Percentiles rank a stretch among this genome's conserved stretches.
These are phyloP conservation scores for Neonectria faginata DNA, from an alignment of 2,329 filamentous ascomycete genomes.

Conservation along the genomic window DNA sequence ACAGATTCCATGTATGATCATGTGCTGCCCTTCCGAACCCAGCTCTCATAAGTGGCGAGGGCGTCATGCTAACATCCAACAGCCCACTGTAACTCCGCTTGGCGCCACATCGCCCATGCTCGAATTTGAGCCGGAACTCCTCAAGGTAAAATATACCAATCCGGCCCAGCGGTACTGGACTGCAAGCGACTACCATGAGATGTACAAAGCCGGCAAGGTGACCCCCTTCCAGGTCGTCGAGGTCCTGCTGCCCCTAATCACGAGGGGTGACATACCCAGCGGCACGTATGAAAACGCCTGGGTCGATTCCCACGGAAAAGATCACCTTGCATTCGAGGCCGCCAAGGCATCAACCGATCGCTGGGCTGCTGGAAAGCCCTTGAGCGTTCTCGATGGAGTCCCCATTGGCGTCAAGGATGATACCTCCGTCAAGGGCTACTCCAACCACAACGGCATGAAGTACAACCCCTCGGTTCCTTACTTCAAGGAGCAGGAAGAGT, in stretches of 20 bases:
- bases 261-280: conserved; percentile 64
- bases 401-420: conserved; percentile 90
- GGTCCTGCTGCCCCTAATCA: conserved; percentile 77
- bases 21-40: background rate
- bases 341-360: conserved; percentile 79
- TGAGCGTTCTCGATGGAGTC: conserved; percentile 82
- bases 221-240: conserved; percentile 80
- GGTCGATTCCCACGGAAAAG: conserved; percentile 69
- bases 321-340: conserved; percentile 71
- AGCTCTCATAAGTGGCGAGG: background rate
- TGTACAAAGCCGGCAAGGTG: conserved; percentile 75
- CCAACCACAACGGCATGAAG: conserved; percentile 72
- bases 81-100: conserved; percentile 70
- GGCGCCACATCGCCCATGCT: conserved; percentile 53
- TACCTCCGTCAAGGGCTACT: conserved; percentile 76
- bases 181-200: conserved; percentile 79
- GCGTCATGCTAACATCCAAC: conserved; percentile 19
- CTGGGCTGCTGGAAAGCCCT: conserved; percentile 73
- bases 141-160: conserved; percentile 54
- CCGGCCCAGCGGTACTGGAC: conserved; percentile 71
- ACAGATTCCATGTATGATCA: conserved; percentile 61
- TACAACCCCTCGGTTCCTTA: conserved; percentile 65
- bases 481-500: conserved; percentile 65
- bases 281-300: conserved; percentile 79
- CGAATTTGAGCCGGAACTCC: conserved; percentile 56